Percentiles rank a stretch among this genome's conserved stretches.
Conservation (phyloP, 768 basidiomycete genomes). For the Tulasnella sp. region DNA sequence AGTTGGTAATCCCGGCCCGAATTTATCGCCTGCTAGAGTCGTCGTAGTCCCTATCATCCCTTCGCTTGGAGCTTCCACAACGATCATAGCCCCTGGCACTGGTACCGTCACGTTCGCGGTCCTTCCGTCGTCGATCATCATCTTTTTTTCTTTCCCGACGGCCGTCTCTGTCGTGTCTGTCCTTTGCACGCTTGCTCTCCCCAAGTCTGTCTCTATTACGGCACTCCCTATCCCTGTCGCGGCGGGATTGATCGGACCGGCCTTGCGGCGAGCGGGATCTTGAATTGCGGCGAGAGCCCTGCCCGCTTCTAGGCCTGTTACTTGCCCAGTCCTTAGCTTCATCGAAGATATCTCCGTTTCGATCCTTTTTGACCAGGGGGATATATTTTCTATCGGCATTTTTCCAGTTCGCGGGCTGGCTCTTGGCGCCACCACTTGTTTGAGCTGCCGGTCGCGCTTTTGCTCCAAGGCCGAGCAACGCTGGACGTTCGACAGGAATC, state of each 20-base stretch:
- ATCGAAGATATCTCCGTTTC: constrained; percentile 39
- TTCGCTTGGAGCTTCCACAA: not conserved
- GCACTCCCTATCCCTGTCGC: constrained; percentile 35
- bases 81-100: not conserved
- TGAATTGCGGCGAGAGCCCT: constrained; percentile 46
- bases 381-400: constrained; percentile 75
- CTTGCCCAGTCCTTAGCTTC: not conserved
- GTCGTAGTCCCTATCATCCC: constrained; percentile 4
- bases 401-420: constrained; percentile 45
- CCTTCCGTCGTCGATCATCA: not conserved
- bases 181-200: constrained; percentile 42
- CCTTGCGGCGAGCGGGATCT: constrained; percentile 45
- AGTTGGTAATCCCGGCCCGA: not conserved
- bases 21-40: not conserved
- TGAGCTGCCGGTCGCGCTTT: constrained; percentile 72
- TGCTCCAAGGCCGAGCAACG: constrained; percentile 90
- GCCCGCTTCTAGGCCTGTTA: constrained; percentile 34
- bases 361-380: constrained; percentile 76
- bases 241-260: constrained; percentile 44
- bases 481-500: constrained; percentile 78
- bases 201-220: constrained; percentile 36
- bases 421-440: constrained; percentile 45
- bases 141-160: not conserved
- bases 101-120: not conserved
- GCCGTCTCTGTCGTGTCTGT: not conserved